Base-by-base conservation (phyloP, 768 basidiomycete species). In the Leucosporidium yakuticum region DNA sequence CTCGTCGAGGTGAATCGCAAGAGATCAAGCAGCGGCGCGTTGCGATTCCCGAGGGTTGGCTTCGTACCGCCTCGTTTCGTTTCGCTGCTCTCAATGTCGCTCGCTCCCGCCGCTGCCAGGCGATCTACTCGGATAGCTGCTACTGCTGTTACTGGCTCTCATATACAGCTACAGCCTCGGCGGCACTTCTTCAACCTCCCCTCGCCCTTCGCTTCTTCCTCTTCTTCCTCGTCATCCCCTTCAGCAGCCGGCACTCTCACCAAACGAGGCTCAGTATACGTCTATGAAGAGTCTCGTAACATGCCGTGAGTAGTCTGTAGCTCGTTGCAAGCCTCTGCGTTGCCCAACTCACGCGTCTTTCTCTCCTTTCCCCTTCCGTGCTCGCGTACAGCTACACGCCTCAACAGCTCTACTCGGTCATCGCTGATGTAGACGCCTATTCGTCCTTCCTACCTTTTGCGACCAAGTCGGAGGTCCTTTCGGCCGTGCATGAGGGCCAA, bases 381-480 rank as follows among this genome's bases (percentile, higher is more conserved):
- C 25, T 31, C 23, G 29, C 20, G n/a, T 4, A 19, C 62, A 73
- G 64, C 15, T 97, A 94, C 76, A 83, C 81, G 23, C 86, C 83
- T 69, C 81, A 82, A 60, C 85, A 96, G 78, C 82, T 98, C 5
- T 98, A 94, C 79, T 80, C 85, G 12, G 79, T 98, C 68, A 91
- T 99, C 63, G 84, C 92, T 20, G 87, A 98, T 79, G 88, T 97
- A 32, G 85, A 82, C 21, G 89, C 89, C 3, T 99, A 98, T 78
- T 84, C 86, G 15, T 81, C 80, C 67, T 99, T 97, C 77, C 81
- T 99, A 62, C 95, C 96, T 9, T 95, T 90, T 78, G 96, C 94
- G 80, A 85, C 84, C 19, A 80, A 81, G 27, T 88, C 91, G 7
- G 84, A 84, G 29, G 83, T 94, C 64, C 80, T 94, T 44, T 70